These are phyloP conservation scores for Clonostachys byssicola DNA, from an alignment of 2,329 filamentous ascomycete genomes.

Conservation along the genomic window DNA sequence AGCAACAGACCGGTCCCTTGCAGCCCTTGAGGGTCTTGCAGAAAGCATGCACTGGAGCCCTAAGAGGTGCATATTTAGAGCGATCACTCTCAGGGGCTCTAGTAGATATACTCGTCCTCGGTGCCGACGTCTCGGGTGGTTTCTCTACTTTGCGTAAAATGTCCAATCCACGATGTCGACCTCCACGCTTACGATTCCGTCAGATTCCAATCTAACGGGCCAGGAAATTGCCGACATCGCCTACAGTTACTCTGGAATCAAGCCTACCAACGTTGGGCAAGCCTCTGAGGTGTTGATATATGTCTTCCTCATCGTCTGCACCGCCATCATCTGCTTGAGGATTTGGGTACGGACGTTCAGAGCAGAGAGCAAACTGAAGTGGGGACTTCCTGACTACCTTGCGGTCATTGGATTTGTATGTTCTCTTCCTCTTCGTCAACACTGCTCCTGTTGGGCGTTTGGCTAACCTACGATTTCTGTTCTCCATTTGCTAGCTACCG, in stretches of 20 bases:
- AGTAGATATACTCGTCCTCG: too few relatives aligned
- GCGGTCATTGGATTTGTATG: constrained; percentile 6
- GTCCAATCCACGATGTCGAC: too few relatives aligned
- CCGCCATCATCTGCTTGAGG: constrained; percentile 4
- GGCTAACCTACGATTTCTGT: not conserved
- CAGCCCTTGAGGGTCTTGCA: too few relatives aligned
- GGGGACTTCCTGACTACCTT: constrained; percentile 1
- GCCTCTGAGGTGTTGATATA: not conserved
- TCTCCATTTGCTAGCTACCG: not conserved
- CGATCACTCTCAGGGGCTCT: too few relatives aligned
- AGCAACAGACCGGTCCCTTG: too few relatives aligned
- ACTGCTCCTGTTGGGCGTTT: not conserved
- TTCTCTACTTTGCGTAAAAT: too few relatives aligned
- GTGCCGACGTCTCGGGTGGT: too few relatives aligned
- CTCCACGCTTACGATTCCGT: too few relatives aligned
- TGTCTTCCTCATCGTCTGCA: constrained; percentile 1
- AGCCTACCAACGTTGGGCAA: not conserved
- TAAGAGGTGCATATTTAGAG: too few relatives aligned
- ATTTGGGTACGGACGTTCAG: constrained; percentile 4
- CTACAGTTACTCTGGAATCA: not conserved
- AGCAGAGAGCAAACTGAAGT: not conserved
- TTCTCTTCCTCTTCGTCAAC: constrained; percentile 3
- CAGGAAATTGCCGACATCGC: not conserved
- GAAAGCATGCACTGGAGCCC: too few relatives aligned
- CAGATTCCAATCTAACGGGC: not conserved